These are phyloP conservation scores for Misopates orontium DNA, from an alignment of 257 asterid species.

Conservation along the genomic window DNA sequence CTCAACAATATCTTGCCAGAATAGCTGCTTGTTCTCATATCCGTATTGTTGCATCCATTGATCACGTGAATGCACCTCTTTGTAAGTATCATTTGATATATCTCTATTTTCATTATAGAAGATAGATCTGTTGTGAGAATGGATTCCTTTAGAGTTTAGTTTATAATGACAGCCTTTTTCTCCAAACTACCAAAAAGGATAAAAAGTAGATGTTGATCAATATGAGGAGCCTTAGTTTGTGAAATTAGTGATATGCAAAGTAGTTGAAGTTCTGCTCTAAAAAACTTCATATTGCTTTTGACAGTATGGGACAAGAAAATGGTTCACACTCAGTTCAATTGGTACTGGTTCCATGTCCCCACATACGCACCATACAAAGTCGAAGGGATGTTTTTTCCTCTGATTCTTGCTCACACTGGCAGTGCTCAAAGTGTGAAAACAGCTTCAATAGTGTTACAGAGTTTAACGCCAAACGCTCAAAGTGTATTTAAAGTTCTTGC, in stretches of 20 bases:
- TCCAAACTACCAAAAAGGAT: neutral
- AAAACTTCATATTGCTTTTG: constrained; percentile 20
- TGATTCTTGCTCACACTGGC: constrained; percentile 78
- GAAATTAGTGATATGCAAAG: neutral
- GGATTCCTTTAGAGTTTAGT: too few relatives aligned
- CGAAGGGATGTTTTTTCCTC: constrained; percentile 81
- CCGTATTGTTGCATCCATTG: constrained; percentile 81
- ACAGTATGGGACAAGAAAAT: constrained; percentile 96
- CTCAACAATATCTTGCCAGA: constrained; percentile 80
- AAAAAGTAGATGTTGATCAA: neutral
- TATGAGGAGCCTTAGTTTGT: neutral
- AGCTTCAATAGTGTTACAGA: constrained; percentile 86
- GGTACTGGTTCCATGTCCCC: constrained; percentile 97
- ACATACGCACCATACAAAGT: constrained; percentile 84
- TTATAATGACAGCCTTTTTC: constrained; percentile 4
- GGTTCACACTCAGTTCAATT: constrained; percentile 94
- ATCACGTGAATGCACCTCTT: constrained; percentile 85
- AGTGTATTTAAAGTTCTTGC: constrained; percentile 80
- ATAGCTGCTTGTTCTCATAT: constrained; percentile 83
- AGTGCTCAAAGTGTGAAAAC: constrained; percentile 77
- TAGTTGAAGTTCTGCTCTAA: constrained; percentile 18
- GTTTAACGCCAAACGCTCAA: constrained; percentile 94
- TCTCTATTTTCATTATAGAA: neutral
- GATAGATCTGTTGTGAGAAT: neutral
- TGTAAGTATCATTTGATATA: constrained; percentile 53